Conservation (phyloP, 2,329 filamentous ascomycete species). For the Cadophora malorum region DNA sequence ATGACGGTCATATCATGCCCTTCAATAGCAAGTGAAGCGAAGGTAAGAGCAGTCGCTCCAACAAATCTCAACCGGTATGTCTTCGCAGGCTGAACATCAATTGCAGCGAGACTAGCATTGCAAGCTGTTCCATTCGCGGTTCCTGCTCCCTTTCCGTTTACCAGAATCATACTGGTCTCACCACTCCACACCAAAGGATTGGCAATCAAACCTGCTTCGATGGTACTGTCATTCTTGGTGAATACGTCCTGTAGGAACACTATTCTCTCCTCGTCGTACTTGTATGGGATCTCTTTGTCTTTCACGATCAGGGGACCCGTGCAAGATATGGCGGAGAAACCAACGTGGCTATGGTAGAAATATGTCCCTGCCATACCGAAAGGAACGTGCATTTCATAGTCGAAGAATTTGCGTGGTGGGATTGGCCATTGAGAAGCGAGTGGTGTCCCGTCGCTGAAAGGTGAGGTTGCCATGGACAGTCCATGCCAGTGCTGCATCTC, state of each 20-base stretch:
- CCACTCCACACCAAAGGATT: slow-evolving; percentile 63
- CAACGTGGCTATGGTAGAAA: slow-evolving; percentile 63
- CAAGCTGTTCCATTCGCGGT: slow-evolving; percentile 46
- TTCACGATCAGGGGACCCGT: slow-evolving; percentile 58
- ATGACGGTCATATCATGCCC: slow-evolving; percentile 64
- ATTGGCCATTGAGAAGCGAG: slow-evolving; percentile 61
- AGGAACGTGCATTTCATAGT: slow-evolving; percentile 57
- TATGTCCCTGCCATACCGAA: slow-evolving; percentile 57
- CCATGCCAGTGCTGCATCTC: slow-evolving; percentile 61
- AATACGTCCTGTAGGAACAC: slow-evolving; percentile 64
- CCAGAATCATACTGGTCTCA: slow-evolving; percentile 60
- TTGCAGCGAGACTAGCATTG: slow-evolving; percentile 51
- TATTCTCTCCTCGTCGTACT: slow-evolving; percentile 67
- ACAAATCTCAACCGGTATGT: slow-evolving; percentile 69
- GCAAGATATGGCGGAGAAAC: slow-evolving; percentile 57
- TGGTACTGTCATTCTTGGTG: slow-evolving; percentile 56
- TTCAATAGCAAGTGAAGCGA: slow-evolving; percentile 61
- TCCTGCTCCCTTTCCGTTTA: slow-evolving; percentile 62
- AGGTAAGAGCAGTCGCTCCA: slow-evolving; percentile 60
- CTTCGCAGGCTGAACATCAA: slow-evolving; percentile 64
- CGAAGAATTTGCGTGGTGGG: slow-evolving; percentile 58
- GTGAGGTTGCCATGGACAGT: slow-evolving; percentile 54
- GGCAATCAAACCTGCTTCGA: slow-evolving; percentile 57
- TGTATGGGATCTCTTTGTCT: slow-evolving; percentile 52
- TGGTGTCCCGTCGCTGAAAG: slow-evolving; percentile 60